Evolutionary conservation across 768 basidiomycete species (phyloP), one percentile per base, ranked within the genome.

Genomic region (Kwoniella sp.): DNA sequence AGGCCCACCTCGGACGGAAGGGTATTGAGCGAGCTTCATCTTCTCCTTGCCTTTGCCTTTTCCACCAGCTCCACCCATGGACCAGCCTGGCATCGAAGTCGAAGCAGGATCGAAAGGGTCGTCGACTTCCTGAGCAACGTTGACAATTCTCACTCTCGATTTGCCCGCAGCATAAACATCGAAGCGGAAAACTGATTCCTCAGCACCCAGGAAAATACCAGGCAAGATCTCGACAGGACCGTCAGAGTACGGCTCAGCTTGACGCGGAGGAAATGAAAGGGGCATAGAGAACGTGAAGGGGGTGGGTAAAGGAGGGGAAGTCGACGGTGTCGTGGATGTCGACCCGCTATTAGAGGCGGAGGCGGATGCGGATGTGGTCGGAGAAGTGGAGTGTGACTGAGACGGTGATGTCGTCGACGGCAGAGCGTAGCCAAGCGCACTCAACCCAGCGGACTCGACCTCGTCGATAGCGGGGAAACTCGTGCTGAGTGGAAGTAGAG

Each of bases 81-180:
- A 38, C 63, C 57, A 65, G 22, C 63, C 57, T 11, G 55, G 47
- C 9, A 34, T 58, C 25, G 20, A 20, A 12, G 26, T 26, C 7
- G 50, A 54, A 9, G 53, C 25, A 7, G 57, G 37, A n/a, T 50
- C 67, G 47, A 75, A 75, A 3, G 74, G 78, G 58, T 73, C 71
- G 4, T 72, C 68, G 23, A 81, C 67, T 64, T 81, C 80, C 52
- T 79, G 74, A 17, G 80, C 80, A 26, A 79, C 80, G 62, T 81
- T 81, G 61, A 81, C 58, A 17, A 81, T 69, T 26, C 76, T 48
- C 1, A 73, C 73, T 22, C 29, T 23, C 8, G 59, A 53, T 12
- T 41, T 30, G 11, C 55, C 61, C 11, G 37, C 38, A 5, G 67
- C 68, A 65, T 72, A 78, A 0, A 50, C 3, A 13, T 67, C 58